phyloP scores from a whole-genome alignment of 2,329 filamentous ascomycete species.

The Polychaeton citri region DNA sequence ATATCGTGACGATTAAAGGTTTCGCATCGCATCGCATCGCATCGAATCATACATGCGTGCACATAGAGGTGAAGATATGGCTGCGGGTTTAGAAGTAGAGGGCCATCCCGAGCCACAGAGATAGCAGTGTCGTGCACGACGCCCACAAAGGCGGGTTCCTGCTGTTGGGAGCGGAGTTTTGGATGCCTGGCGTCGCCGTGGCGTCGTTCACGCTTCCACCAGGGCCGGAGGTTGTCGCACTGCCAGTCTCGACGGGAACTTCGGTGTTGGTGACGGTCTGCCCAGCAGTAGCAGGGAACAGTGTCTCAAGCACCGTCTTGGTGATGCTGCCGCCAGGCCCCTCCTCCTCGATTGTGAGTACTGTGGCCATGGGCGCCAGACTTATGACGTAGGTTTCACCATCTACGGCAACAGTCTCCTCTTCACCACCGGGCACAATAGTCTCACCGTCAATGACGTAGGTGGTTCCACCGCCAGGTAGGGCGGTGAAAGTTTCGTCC shows the following conservation, averaged over 20 bases:
- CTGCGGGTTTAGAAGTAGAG: too few relatives aligned
- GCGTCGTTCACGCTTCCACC: background rate
- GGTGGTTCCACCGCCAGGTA: slow-evolving; percentile 15
- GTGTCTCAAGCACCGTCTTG: slow-evolving; percentile 17
- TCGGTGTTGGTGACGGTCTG: background rate
- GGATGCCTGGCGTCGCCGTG: background rate
- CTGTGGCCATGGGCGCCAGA: slow-evolving; percentile 23
- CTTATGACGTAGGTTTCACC: slow-evolving; percentile 17
- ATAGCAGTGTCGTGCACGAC: too few relatives aligned
- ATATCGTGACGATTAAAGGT: too few relatives aligned
- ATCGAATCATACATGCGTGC: too few relatives aligned
- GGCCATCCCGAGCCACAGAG: too few relatives aligned
- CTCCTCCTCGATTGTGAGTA: slow-evolving; percentile 22
- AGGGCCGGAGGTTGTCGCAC: background rate
- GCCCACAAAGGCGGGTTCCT: too few relatives aligned
- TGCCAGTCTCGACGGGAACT: background rate
- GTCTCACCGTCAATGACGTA: slow-evolving; percentile 28
- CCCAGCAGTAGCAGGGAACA: slow-evolving; percentile 24
- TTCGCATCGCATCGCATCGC: too few relatives aligned
- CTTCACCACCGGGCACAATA: slow-evolving; percentile 21
- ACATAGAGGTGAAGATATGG: too few relatives aligned
- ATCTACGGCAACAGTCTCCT: slow-evolving; percentile 13
- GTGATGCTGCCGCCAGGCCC: slow-evolving; percentile 20
- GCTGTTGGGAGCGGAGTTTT: too few relatives aligned
- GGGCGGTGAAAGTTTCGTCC: slow-evolving; percentile 16